phyloP scores from a whole-genome alignment of 345 rosid genomes.

The Linum lewisii region DNA sequence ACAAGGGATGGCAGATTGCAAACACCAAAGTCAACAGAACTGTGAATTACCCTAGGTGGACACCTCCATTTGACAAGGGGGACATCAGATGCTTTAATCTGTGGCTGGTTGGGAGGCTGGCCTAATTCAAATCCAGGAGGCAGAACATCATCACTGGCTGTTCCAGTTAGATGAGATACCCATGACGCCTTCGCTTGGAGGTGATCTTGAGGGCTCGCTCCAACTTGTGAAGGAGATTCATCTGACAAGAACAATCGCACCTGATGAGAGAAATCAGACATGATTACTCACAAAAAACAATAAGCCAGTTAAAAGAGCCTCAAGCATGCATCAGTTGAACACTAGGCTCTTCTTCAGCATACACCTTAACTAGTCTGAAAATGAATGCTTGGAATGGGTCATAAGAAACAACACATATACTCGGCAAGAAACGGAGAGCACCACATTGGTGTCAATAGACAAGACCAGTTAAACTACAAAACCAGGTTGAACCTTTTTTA shows the following conservation, averaged over 20 bases:
- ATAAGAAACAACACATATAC: not conserved
- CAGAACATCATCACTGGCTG: slow-evolving; percentile 41
- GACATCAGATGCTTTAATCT: slow-evolving; percentile 53
- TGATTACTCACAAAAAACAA: not conserved
- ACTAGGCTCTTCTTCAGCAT: not conserved
- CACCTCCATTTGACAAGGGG: slow-evolving; percentile 67
- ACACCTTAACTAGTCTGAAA: not conserved
- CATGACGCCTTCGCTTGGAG: slow-evolving; percentile 76
- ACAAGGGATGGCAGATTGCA: slow-evolving; percentile 5
- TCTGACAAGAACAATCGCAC: slow-evolving; percentile 72
- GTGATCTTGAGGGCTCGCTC: slow-evolving; percentile 75
- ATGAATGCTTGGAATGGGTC: not conserved
- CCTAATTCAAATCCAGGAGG: slow-evolving; percentile 93
- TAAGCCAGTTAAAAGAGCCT: not conserved
- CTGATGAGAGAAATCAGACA: slow-evolving; percentile 26
- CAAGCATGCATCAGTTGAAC: not conserved
- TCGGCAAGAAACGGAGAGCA: not conserved
- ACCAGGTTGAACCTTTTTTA: too few relatives aligned
- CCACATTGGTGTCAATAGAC: too few relatives aligned
- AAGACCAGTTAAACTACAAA: too few relatives aligned
- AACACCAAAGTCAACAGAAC: not conserved
- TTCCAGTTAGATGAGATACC: slow-evolving; percentile 39
- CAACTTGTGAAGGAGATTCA: slow-evolving; percentile 85
- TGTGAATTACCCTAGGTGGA: slow-evolving; percentile 49
- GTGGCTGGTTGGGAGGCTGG: slow-evolving; percentile 34